These are phyloP conservation scores for Phytopythium vexans DNA, from an alignment of 352 stramenopile genomes.

Conservation along the genomic window DNA sequence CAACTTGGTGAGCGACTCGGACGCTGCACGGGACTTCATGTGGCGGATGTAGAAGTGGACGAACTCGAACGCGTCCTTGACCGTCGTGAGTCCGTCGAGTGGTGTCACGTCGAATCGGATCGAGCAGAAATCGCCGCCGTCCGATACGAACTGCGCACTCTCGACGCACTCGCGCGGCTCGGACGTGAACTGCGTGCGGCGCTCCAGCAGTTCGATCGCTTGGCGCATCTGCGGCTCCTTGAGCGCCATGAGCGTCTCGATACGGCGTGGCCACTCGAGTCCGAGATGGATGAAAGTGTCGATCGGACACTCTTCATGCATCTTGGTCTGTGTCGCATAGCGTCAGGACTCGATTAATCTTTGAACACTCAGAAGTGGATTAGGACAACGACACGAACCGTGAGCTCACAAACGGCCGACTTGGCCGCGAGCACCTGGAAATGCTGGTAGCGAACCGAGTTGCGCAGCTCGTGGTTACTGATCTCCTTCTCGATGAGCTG, in stretches of 20 bases:
- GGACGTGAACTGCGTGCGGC: conserved; percentile 41
- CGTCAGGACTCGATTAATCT: neutral
- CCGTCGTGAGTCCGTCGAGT: conserved; percentile 20
- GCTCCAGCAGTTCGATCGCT: conserved; percentile 34
- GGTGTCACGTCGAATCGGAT: conserved; percentile 37
- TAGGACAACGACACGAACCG: conserved; percentile 2
- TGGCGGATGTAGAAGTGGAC: conserved; percentile 43
- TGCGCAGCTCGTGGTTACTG: conserved; percentile 25
- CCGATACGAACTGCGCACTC: conserved; percentile 42
- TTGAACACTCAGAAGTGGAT: neutral
- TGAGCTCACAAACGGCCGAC: conserved; percentile 32
- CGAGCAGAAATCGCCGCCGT: conserved; percentile 35
- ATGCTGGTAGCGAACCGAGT: conserved; percentile 30
- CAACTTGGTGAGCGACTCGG: conserved; percentile 21
- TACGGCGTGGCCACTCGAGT: conserved; percentile 19
- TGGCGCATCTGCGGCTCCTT: conserved; percentile 35
- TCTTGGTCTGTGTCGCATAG: conserved; percentile 7
- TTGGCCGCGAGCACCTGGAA: conserved; percentile 28
- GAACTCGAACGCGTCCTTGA: conserved; percentile 31
- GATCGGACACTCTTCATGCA: conserved; percentile 26
- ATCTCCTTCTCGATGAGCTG: conserved; percentile 23
- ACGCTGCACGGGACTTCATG: conserved; percentile 19
- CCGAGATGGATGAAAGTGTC: conserved; percentile 45
- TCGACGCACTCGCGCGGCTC: conserved; percentile 25
- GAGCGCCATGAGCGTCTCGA: conserved; percentile 22